Conservation (phyloP, 371 early-diverging fungal species). For the Mortierella sp. region DNA sequence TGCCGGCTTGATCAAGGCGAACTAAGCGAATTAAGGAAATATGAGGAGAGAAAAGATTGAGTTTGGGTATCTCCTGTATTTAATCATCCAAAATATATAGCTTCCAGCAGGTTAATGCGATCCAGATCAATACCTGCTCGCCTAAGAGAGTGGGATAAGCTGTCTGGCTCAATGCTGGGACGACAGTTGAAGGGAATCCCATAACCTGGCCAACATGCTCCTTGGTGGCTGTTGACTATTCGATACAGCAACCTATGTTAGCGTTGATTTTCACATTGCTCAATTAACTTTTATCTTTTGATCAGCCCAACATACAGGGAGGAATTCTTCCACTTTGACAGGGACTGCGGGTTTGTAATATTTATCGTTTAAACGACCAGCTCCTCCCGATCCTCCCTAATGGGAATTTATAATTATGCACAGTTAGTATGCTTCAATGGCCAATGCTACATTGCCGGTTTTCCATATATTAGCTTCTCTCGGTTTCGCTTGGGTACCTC, state of each 20-base stretch:
- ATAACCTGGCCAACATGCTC: conserved; percentile 48
- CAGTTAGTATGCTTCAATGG: neutral
- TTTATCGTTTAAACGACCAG: conserved; percentile 56
- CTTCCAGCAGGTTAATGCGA: neutral
- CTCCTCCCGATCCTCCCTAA: conserved; percentile 46
- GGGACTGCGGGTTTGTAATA: conserved; percentile 57
- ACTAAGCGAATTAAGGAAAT: conserved; percentile 23
- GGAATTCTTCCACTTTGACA: conserved; percentile 56
- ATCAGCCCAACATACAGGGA: conserved; percentile 50
- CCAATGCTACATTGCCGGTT: too few relatives aligned
- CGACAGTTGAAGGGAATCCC: conserved; percentile 37
- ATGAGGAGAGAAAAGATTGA: neutral
- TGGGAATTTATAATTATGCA: neutral
- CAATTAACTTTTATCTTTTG: neutral
- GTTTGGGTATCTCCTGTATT: neutral
- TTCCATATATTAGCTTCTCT: too few relatives aligned
- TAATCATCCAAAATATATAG: neutral
- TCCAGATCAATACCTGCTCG: conserved; percentile 44
- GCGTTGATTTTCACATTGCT: neutral
- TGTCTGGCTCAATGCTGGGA: conserved; percentile 40
- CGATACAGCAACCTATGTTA: neutral
- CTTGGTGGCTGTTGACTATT: conserved; percentile 48
- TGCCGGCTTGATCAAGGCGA: conserved; percentile 50
- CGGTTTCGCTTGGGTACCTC: conserved; percentile 28
- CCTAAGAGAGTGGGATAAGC: conserved; percentile 46